phyloP scores from a whole-genome alignment of 1,284 basidiomycete species.

The Phlebopus sp. region DNA sequence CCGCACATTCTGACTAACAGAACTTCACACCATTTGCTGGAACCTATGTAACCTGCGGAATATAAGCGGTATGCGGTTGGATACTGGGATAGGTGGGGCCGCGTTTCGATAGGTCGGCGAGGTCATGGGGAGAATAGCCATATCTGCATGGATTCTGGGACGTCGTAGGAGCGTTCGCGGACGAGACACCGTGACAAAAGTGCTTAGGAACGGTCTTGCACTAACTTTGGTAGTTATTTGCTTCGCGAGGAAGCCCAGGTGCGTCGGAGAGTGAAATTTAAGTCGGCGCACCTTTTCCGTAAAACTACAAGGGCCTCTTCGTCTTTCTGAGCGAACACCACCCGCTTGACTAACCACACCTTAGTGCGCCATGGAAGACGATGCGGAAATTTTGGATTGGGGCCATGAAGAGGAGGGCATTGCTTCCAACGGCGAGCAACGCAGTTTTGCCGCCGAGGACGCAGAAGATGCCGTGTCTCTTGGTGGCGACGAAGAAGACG shows the following conservation, averaged over 20 bases:
- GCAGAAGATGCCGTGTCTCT: slow-evolving; percentile 68
- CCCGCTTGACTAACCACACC: slow-evolving; percentile 11
- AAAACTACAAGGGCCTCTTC: slow-evolving; percentile 6
- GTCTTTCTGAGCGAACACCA: slow-evolving; percentile 6
- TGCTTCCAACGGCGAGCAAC: slow-evolving; percentile 25
- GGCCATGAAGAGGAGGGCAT: slow-evolving; percentile 62
- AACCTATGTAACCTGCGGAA: slow-evolving; percentile 76
- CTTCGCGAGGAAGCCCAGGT: not conserved
- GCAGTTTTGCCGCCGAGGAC: slow-evolving; percentile 42
- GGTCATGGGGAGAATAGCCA: slow-evolving; percentile 57
- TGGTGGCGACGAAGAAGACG: slow-evolving; percentile 68
- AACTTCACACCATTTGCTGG: slow-evolving; percentile 73
- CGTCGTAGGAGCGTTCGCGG: slow-evolving; percentile 37
- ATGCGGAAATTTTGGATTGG: slow-evolving; percentile 71
- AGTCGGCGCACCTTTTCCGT: slow-evolving; percentile 26
- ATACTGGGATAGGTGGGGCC: slow-evolving; percentile 33
- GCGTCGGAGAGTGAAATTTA: slow-evolving; percentile 22
- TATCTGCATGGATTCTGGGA: slow-evolving; percentile 41
- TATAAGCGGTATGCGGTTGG: slow-evolving; percentile 71
- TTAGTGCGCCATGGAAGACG: slow-evolving; percentile 56
- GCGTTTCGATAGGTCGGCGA: slow-evolving; percentile 38
- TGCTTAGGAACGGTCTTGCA: not conserved
- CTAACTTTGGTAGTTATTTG: not conserved
- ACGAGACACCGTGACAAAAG: slow-evolving; percentile 31
- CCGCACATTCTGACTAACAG: not conserved